phyloP scores from a whole-genome alignment of 2,329 filamentous ascomycete species.

The Fusarium anguioides region DNA sequence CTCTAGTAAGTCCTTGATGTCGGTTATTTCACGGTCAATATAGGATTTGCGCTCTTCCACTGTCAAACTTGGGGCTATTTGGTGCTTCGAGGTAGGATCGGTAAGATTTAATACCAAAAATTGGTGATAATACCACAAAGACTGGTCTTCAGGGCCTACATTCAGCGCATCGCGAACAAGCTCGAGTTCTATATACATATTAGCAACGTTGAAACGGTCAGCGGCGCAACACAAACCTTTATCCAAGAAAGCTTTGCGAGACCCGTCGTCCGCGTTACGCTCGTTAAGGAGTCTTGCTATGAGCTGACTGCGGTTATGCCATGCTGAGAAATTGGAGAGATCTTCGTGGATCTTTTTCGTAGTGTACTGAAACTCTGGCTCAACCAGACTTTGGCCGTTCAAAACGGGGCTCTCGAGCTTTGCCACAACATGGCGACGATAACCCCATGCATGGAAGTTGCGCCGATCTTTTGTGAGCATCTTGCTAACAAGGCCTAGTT shows the following conservation, averaged over 20 bases:
- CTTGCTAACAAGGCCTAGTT: constrained; percentile 84
- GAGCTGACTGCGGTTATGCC: constrained; percentile 89
- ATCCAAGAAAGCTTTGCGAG: constrained; percentile 77
- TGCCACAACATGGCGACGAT: constrained; percentile 82
- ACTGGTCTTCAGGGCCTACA: constrained; percentile 93
- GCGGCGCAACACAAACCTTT: constrained; percentile 61
- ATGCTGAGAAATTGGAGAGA: constrained; percentile 95
- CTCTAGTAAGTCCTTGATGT: constrained; percentile 73
- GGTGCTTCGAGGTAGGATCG: constrained; percentile 59
- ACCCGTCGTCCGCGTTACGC: constrained; percentile 69
- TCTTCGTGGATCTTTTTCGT: constrained; percentile 87
- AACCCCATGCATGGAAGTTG: constrained; percentile 98
- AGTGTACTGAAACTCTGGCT: constrained; percentile 89
- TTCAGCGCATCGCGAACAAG: constrained; percentile 83
- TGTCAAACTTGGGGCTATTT: constrained; percentile 73
- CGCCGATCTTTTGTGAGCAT: constrained; percentile 88
- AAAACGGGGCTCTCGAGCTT: constrained; percentile 73
- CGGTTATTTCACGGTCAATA: constrained; percentile 76
- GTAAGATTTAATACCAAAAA: constrained; percentile 80
- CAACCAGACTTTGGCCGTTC: constrained; percentile 71
- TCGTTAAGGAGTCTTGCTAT: constrained; percentile 81
- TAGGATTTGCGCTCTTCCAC: constrained; percentile 72
- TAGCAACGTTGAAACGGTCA: background rate
- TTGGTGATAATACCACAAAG: constrained; percentile 96
- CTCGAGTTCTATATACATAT: constrained; percentile 70